Evolutionary conservation across 495 filamentous ascomycete species (phyloP).

Genomic region (Patellaria atrata): DNA sequence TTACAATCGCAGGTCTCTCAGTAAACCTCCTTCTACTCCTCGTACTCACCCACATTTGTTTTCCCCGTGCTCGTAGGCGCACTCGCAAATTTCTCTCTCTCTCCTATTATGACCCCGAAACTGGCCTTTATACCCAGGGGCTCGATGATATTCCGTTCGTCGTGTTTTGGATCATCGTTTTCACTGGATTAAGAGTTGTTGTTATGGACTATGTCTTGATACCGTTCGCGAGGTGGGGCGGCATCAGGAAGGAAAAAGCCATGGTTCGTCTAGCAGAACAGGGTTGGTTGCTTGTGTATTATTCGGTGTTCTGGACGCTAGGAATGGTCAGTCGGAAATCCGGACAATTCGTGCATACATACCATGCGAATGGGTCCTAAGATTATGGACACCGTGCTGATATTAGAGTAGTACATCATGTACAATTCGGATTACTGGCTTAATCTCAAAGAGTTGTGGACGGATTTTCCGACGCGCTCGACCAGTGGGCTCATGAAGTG

Average conservation of each 20-base stretch:
- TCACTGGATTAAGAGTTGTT: conserved; percentile 74
- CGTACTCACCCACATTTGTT: conserved; percentile 58
- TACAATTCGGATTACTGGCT: conserved; percentile 63
- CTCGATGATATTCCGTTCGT: conserved; percentile 70
- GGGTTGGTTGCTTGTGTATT: conserved; percentile 77
- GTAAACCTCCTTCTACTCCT: conserved; percentile 66
- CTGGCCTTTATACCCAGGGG: conserved; percentile 57
- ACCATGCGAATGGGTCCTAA: too few species aligned
- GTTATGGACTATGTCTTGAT: conserved; percentile 74
- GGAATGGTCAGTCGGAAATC: conserved; percentile 77
- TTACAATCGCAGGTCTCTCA: conserved; percentile 45
- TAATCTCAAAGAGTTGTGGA: conserved; percentile 67
- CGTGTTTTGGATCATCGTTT: conserved; percentile 61
- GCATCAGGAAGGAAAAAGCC: conserved; percentile 58
- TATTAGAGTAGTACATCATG: conserved; percentile 54
- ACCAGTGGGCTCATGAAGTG: conserved; percentile 63
- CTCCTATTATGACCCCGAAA: conserved; percentile 58
- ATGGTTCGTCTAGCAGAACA: conserved; percentile 79
- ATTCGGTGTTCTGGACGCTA: conserved; percentile 59
- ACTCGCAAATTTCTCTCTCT: conserved; percentile 76
- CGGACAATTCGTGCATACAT: conserved; percentile 3
- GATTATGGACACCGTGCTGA: neutral
- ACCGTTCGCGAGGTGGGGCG: conserved; percentile 53
- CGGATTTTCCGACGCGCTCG: conserved; percentile 62
- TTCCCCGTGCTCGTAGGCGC: conserved; percentile 61